Evolutionary conservation across 257 asterid species (phyloP).

Genomic region (Nicotiana noctiflora): DNA sequence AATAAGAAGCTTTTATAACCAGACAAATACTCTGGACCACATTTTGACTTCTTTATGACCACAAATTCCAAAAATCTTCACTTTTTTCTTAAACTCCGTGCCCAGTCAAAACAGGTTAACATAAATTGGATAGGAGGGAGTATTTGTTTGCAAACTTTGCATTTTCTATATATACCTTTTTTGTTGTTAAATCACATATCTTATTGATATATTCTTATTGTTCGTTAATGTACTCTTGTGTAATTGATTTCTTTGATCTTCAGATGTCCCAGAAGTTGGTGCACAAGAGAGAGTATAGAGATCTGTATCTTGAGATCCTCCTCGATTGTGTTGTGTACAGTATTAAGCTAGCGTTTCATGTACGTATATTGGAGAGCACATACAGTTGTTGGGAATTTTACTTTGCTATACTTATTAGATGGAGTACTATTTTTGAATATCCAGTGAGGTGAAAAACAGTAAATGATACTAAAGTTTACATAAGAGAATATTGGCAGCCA

Average conservation of each 20-base stretch:
- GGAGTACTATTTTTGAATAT: background rate
- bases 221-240: background rate
- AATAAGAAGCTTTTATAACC: too few species aligned
- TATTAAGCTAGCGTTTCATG: background rate
- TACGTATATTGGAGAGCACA: background rate
- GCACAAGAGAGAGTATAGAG: slow-evolving; percentile 7
- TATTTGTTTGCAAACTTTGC: too few species aligned
- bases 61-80: too few species aligned
- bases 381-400: background rate
- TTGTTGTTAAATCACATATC: too few species aligned
- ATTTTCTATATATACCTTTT: too few species aligned
- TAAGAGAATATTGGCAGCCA: background rate
- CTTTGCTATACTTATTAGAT: background rate
- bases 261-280: background rate
- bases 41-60: too few species aligned
- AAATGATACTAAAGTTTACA: background rate
- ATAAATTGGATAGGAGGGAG: too few species aligned
- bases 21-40: too few species aligned
- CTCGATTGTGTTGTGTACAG: slow-evolving; percentile 7
- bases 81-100: too few species aligned
- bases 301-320: background rate
- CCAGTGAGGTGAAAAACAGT: background rate
- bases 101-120: too few species aligned
- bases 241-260: background rate
- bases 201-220: background rate